Percentiles rank a stretch among this genome's conserved stretches.
These are phyloP conservation scores for Penicillium sp. DNA, from an alignment of 2,329 filamentous ascomycete species.

Conservation along the genomic window DNA sequence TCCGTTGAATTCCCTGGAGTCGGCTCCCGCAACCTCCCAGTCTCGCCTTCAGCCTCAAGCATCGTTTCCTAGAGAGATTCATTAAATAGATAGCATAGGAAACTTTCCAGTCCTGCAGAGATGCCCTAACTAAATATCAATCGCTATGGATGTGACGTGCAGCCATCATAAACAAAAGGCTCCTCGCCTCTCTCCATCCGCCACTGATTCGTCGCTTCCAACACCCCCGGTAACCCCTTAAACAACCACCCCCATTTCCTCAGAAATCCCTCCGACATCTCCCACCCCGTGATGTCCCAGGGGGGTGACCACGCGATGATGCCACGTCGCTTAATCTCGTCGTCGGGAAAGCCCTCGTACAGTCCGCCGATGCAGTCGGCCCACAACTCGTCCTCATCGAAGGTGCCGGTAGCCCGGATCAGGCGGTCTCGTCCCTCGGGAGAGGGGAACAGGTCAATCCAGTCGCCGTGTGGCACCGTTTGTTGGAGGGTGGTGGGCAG, in stretches of 20 bases:
- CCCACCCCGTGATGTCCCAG: conserved; percentile 39
- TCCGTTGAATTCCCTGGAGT: no score
- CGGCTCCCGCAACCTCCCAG: no score
- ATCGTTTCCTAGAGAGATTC: no score
- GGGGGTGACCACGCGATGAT: conserved; percentile 43
- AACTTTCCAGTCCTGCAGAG: no score
- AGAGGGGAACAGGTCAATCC: conserved; percentile 42
- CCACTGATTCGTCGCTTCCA: conserved; percentile 21
- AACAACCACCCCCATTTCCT: conserved; percentile 24
- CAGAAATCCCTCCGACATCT: conserved; percentile 41
- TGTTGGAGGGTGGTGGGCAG: conserved; percentile 40
- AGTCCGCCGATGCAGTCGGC: conserved; percentile 41
- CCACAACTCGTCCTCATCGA: conserved; percentile 45
- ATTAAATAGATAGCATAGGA: no score
- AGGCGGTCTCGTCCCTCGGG: conserved; percentile 39
- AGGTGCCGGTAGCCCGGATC: conserved; percentile 33
- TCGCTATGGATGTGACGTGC: background rate
- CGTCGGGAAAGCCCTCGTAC: conserved; percentile 43
- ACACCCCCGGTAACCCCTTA: conserved; percentile 12
- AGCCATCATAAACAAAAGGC: conserved; percentile 7
- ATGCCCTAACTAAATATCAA: no score
- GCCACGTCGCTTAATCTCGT: conserved; percentile 39
- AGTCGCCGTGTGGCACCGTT: conserved; percentile 35
- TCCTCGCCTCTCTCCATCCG: conserved; percentile 15
- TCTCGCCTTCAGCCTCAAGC: no score